Evolutionary conservation across 1,284 basidiomycete genomes (phyloP).

Genomic region (Lentinus polychrous): DNA sequence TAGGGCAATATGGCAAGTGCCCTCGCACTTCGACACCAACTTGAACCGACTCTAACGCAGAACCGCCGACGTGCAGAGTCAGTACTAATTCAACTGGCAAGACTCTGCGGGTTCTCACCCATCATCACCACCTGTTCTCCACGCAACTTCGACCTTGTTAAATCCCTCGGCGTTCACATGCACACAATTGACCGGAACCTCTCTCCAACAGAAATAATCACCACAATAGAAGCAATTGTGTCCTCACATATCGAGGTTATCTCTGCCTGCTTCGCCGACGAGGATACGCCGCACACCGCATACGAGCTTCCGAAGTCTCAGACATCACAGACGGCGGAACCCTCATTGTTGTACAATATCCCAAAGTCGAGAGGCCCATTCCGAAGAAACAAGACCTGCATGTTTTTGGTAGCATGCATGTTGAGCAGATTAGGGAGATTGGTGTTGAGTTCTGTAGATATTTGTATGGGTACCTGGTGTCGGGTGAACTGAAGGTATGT

Average conservation of each 20-base stretch:
- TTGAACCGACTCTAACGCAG: neutral
- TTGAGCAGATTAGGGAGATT: neutral
- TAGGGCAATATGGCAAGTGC: slow-evolving; percentile 25
- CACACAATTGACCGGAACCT: slow-evolving; percentile 29
- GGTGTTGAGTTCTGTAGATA: slow-evolving; percentile 3
- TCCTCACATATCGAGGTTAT: slow-evolving; percentile 7
- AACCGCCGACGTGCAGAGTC: slow-evolving; percentile 7
- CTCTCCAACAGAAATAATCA: neutral
- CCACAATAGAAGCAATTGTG: slow-evolving; percentile 7
- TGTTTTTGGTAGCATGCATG: slow-evolving; percentile 1
- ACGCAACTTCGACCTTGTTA: slow-evolving; percentile 34
- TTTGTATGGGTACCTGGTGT: slow-evolving; percentile 2
- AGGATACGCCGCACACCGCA: slow-evolving; percentile 8
- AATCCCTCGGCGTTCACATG: slow-evolving; percentile 44
- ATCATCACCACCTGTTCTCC: slow-evolving; percentile 42
- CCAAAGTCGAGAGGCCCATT: neutral
- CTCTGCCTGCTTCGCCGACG: slow-evolving; percentile 7
- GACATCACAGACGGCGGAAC: slow-evolving; percentile 8
- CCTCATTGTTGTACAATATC: slow-evolving; percentile 2
- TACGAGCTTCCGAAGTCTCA: slow-evolving; percentile 5
- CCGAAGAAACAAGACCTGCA: neutral
- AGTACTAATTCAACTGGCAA: slow-evolving; percentile 37
- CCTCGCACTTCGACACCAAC: neutral
- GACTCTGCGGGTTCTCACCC: slow-evolving; percentile 39
- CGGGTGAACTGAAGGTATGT: slow-evolving; percentile 10